phyloP scores from a whole-genome alignment of 345 rosid species.

The Populus ilicifolia region DNA sequence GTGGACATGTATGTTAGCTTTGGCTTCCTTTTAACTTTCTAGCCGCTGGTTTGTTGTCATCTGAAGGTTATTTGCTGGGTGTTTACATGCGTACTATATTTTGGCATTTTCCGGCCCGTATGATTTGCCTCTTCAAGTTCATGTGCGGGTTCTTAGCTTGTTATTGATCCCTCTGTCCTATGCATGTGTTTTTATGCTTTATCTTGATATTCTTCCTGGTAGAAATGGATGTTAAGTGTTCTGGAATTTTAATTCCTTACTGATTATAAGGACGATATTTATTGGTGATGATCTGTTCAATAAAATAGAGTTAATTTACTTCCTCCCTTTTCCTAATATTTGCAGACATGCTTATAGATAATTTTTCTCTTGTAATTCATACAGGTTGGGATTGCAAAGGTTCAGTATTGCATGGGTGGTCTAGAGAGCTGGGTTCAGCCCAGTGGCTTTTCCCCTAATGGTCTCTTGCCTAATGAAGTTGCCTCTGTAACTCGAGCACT shows the following conservation, averaged over 20 bases:
- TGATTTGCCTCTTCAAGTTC: not conserved
- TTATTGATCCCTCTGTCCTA: not conserved
- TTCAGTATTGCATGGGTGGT: not conserved
- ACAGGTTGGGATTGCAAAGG: not conserved
- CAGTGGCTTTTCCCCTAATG: conserved; percentile 62
- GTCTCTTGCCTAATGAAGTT: conserved; percentile 70
- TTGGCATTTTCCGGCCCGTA: not conserved
- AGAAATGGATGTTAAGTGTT: not conserved
- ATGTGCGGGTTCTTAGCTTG: not conserved
- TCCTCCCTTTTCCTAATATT: not conserved
- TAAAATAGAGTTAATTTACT: not conserved
- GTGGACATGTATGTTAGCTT: not conserved
- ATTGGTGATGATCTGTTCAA: not conserved
- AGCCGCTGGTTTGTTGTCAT: not conserved
- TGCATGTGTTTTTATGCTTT: not conserved
- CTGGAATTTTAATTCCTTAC: not conserved
- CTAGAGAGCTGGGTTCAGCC: conserved; percentile 23
- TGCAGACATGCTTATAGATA: not conserved
- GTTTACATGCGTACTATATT: not conserved
- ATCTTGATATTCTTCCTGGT: not conserved
- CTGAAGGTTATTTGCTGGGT: not conserved
- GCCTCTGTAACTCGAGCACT: conserved; percentile 58
- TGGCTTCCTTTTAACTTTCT: not conserved
- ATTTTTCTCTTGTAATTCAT: not conserved
- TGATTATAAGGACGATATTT: not conserved